Evolutionary conservation across 805 yeast species (phyloP).

Genomic region (Ogataea neopini): DNA sequence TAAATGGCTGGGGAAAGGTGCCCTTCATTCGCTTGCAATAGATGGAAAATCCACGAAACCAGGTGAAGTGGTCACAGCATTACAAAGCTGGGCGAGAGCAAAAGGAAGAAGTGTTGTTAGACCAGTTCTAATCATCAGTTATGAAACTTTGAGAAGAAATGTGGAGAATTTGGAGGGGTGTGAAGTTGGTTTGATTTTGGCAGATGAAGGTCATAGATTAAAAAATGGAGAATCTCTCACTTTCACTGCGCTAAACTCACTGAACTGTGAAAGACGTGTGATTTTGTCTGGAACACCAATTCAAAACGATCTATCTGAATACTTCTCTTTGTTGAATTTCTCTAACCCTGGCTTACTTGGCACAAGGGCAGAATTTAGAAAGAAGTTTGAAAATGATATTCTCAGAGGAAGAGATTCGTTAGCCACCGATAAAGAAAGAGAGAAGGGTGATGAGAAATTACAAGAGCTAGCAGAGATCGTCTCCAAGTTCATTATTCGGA

Average conservation of each 20-base stretch:
- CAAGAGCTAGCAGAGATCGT: conserved; percentile 73
- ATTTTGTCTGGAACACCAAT: conserved; percentile 96
- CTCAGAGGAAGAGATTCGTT: conserved; percentile 85
- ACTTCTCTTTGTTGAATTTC: conserved; percentile 84
- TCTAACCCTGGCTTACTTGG: conserved; percentile 96
- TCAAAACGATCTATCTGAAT: conserved; percentile 92
- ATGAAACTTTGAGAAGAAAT: conserved; percentile 88
- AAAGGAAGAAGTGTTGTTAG: conserved; percentile 85
- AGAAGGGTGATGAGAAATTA: conserved; percentile 67
- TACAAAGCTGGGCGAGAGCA: conserved; percentile 85
- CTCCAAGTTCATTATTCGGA: conserved; percentile 85
- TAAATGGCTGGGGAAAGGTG: conserved; percentile 95
- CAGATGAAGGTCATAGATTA: conserved; percentile 83
- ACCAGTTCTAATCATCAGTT: conserved; percentile 91
- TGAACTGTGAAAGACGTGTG: conserved; percentile 84
- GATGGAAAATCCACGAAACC: conserved; percentile 86
- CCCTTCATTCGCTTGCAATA: conserved; percentile 81
- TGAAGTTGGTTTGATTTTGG: conserved; percentile 82
- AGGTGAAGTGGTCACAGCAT: conserved; percentile 63
- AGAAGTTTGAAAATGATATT: conserved; percentile 79
- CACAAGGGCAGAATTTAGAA: conserved; percentile 77
- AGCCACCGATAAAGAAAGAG: conserved; percentile 78
- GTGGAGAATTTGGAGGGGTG: conserved; percentile 71
- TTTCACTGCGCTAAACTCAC: conserved; percentile 79
- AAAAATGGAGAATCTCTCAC: conserved; percentile 92